These are phyloP conservation scores for Ustilago vetiveriae DNA, from an alignment of 1,284 basidiomycete genomes.

Conservation along the genomic window DNA sequence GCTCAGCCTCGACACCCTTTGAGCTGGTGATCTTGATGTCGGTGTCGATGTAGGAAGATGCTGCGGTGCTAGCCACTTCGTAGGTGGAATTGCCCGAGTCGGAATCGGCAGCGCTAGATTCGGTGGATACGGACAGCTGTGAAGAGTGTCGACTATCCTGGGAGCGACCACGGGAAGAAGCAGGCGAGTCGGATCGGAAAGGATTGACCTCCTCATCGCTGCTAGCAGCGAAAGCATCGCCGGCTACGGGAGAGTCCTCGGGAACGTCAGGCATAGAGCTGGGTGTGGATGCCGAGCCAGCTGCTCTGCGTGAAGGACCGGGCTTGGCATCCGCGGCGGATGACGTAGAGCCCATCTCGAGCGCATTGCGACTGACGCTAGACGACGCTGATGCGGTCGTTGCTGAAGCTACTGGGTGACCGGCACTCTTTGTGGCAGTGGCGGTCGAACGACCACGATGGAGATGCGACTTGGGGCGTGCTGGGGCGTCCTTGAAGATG, in stretches of 20 bases:
- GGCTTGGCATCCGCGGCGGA: constrained; percentile 15
- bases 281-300: constrained; percentile 22
- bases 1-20: constrained; percentile 35
- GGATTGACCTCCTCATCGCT: constrained; percentile 17
- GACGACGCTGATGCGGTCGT: not conserved
- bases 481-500: constrained; percentile 77
- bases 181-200: constrained; percentile 24
- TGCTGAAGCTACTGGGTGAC: not conserved
- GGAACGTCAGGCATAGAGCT: constrained; percentile 38
- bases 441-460: constrained; percentile 27
- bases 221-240: not conserved
- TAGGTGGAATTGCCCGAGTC: constrained; percentile 21
- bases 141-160: constrained; percentile 42
- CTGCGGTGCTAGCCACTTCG: constrained; percentile 28
- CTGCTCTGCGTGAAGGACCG: constrained; percentile 17
- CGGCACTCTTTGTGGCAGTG: not conserved
- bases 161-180: constrained; percentile 21
- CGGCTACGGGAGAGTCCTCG: constrained; percentile 19
- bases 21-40: constrained; percentile 38
- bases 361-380: constrained; percentile 19
- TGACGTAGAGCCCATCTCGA: constrained; percentile 47
- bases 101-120: constrained; percentile 20
- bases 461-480: constrained; percentile 20
- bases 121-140: constrained; percentile 27
- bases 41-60: constrained; percentile 38